Evolutionary conservation across 2,329 filamentous ascomycete genomes (phyloP).

Genomic region (Helotiales sp.): DNA sequence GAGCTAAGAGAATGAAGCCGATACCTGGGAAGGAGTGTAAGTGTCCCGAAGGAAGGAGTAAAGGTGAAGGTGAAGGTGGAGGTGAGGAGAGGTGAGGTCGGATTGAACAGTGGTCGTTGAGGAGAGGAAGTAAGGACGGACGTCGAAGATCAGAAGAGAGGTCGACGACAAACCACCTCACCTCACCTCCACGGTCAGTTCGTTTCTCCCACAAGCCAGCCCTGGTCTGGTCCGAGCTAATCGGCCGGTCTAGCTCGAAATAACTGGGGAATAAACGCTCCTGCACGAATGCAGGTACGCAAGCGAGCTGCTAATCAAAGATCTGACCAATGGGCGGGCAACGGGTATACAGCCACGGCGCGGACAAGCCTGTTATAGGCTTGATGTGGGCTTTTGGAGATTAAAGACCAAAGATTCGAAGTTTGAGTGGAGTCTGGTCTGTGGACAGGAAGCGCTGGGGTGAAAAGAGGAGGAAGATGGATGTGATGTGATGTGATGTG

Average conservation of each 20-base stretch:
- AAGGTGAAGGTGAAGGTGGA: slow-evolving; percentile 15
- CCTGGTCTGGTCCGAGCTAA: background rate
- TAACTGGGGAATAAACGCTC: slow-evolving; percentile 8
- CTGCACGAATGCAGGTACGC: slow-evolving; percentile 3
- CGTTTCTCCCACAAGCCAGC: background rate
- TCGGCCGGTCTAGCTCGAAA: background rate
- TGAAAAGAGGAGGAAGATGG: background rate
- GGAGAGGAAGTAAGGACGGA: slow-evolving; percentile 21
- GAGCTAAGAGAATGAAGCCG: slow-evolving; percentile 52
- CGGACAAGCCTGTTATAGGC: background rate
- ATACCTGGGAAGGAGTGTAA: slow-evolving; percentile 44
- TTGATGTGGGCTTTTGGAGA: background rate
- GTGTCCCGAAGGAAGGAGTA: slow-evolving; percentile 42
- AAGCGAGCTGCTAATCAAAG: slow-evolving; percentile 10
- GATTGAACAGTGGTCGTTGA: slow-evolving; percentile 12
- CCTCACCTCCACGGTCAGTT: too few species aligned
- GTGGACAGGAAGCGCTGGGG: background rate
- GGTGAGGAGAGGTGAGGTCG: slow-evolving; percentile 4
- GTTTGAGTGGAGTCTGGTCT: slow-evolving; percentile 2
- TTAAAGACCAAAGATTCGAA: slow-evolving; percentile 6
- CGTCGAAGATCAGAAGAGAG: slow-evolving; percentile 2
- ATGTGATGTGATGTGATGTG: background rate
- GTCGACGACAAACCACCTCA: background rate
- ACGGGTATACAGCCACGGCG: background rate
- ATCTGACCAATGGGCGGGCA: background rate